Conservation (phyloP, 2,329 filamentous ascomycete species). For the Neurospora sp. region DNA sequence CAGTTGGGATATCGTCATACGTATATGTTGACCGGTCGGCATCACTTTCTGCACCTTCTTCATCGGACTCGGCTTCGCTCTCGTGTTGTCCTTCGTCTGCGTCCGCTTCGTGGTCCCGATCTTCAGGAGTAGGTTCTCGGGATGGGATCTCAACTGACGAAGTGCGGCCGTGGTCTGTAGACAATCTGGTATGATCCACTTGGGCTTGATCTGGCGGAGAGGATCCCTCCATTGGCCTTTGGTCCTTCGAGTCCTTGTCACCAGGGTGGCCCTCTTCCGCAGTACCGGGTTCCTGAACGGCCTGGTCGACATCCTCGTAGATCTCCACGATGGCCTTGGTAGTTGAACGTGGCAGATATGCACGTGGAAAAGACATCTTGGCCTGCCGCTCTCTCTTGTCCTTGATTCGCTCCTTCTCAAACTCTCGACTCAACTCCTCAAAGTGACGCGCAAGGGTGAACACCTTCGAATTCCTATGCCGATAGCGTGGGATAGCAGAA, state of each 20-base stretch:
- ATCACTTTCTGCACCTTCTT: slow-evolving; percentile 61
- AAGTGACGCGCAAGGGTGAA: slow-evolving; percentile 92
- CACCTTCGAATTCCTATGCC: slow-evolving; percentile 70
- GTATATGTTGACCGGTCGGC: slow-evolving; percentile 57
- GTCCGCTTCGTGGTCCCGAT: slow-evolving; percentile 31
- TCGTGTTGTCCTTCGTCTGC: slow-evolving; percentile 35
- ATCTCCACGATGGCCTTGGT: slow-evolving; percentile 96
- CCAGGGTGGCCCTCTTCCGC: slow-evolving; percentile 50
- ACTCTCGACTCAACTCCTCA: slow-evolving; percentile 91
- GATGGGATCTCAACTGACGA: slow-evolving; percentile 14
- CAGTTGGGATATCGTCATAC: slow-evolving; percentile 57
- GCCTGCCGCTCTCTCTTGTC: slow-evolving; percentile 76
- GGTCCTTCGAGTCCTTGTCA: slow-evolving; percentile 24
- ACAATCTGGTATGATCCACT: not conserved
- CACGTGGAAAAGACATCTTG: slow-evolving; percentile 63
- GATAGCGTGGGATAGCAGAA: slow-evolving; percentile 85
- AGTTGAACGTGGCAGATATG: slow-evolving; percentile 74
- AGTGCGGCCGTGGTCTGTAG: slow-evolving; percentile 4
- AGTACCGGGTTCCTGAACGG: slow-evolving; percentile 69
- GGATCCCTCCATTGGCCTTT: slow-evolving; percentile 23
- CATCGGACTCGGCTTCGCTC: slow-evolving; percentile 55
- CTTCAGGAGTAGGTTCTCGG: slow-evolving; percentile 27
- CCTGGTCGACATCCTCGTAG: slow-evolving; percentile 87
- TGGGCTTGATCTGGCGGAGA: slow-evolving; percentile 4
- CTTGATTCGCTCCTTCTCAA: slow-evolving; percentile 84